These are phyloP conservation scores for Aurantiochytrium sp. DNA, from an alignment of 108 stramenopile species.

Conservation along the genomic window DNA sequence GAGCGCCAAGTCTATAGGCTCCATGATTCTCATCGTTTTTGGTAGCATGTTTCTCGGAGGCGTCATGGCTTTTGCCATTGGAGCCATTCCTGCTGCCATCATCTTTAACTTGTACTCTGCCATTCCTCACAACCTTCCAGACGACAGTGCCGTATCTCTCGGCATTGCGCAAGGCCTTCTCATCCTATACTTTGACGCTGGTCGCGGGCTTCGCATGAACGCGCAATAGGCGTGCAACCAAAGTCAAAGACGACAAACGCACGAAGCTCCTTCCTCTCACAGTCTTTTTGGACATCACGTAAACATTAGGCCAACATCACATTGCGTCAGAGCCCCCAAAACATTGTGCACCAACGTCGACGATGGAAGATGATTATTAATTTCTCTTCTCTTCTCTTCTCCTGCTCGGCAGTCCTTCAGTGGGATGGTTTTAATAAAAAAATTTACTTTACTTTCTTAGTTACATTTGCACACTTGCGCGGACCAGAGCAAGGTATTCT, in stretches of 20 bases:
- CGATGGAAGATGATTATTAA: no score
- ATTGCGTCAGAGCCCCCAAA: no score
- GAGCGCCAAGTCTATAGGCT: neutral
- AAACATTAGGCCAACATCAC: no score
- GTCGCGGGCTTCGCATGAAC: neutral
- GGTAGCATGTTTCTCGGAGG: neutral
- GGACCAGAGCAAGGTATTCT: no score
- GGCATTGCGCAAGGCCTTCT: constrained; percentile 6
- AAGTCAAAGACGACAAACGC: neutral
- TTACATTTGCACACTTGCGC: no score
- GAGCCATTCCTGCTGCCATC: neutral
- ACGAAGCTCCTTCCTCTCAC: no score
- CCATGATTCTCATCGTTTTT: neutral
- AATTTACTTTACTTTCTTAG: no score
- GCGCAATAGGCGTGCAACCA: neutral
- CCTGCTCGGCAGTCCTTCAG: no score
- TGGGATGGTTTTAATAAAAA: no score
- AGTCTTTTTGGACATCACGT: no score
- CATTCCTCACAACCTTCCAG: neutral
- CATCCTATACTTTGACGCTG: neutral
- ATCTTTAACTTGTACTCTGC: neutral
- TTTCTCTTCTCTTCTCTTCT: no score
- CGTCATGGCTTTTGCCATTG: neutral
- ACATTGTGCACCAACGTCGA: no score
- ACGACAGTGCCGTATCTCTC: neutral